Conservation (phyloP, 176 grass and related monocot genomes). For the Ampelocalamus luodianensis region DNA sequence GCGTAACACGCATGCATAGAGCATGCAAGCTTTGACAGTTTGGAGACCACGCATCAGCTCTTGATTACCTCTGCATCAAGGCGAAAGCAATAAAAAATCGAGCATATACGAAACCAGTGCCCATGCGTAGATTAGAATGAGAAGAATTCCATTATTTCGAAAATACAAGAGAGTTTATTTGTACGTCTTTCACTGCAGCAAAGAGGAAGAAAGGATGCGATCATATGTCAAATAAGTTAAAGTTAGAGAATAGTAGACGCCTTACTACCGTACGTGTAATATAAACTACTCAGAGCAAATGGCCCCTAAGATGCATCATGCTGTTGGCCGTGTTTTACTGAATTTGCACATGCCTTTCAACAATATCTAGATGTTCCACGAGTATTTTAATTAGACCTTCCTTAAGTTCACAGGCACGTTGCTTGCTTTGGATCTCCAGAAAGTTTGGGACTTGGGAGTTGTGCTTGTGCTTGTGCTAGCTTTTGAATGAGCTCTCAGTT, state of each 20-base stretch:
- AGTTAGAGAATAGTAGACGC: no score
- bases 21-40: background rate
- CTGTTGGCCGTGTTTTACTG: constrained; percentile 38
- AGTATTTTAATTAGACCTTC: constrained; percentile 20
- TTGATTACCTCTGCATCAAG: background rate
- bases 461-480: background rate
- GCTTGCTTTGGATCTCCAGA: constrained; percentile 32
- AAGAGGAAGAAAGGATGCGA: no score
- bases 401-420: constrained; percentile 23
- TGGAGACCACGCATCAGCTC: background rate
- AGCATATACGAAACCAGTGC: no score
- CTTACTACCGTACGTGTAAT: no score
- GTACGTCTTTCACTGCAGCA: no score
- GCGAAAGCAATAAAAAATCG: background rate
- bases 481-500: background rate
- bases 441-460: constrained; percentile 46
- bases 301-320: background rate
- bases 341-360: constrained; percentile 47
- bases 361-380: background rate
- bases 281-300: no score
- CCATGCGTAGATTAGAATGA: background rate
- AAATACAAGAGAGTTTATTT: background rate
- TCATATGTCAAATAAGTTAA: no score
- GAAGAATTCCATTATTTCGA: background rate
- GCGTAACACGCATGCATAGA: background rate